Conservation (phyloP, 1,284 basidiomycete genomes). For the Thelephora terrestris region DNA sequence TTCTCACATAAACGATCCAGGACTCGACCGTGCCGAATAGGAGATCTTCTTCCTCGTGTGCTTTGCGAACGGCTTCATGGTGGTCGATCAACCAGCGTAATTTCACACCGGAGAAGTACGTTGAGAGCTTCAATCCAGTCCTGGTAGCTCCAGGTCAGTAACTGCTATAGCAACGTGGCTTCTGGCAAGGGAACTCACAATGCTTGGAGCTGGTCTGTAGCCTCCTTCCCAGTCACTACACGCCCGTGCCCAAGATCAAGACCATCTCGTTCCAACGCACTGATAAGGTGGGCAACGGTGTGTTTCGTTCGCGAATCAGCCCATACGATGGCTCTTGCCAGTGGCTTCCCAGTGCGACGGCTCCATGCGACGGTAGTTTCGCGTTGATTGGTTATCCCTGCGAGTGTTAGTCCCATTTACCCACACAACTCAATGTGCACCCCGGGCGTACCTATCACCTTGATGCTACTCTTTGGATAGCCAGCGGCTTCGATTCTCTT, state of each 20-base stretch:
- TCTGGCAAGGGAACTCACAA: constrained; percentile 39
- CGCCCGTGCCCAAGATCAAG: constrained; percentile 62
- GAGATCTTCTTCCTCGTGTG: constrained; percentile 77
- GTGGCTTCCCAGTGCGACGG: constrained; percentile 76
- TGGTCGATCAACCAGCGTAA: constrained; percentile 96
- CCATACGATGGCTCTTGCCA: constrained; percentile 94
- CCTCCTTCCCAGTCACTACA: constrained; percentile 64
- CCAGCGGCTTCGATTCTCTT: constrained; percentile 67
- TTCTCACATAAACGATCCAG: constrained; percentile 85
- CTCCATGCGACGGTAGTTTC: constrained; percentile 97
- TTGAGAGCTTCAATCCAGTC: constrained; percentile 88
- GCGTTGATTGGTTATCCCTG: constrained; percentile 95
- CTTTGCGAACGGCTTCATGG: constrained; percentile 67
- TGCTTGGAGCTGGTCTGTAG: constrained; percentile 52
- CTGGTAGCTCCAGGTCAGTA: constrained; percentile 26
- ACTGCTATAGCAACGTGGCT: background rate
- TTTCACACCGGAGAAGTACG: constrained; percentile 96
- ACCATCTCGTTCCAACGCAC: constrained; percentile 64
- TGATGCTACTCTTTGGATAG: constrained; percentile 72
- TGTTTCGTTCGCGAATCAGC: constrained; percentile 87
- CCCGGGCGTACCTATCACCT: constrained; percentile 74
- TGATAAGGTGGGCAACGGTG: constrained; percentile 71
- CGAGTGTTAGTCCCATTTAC: background rate
- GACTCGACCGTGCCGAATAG: constrained; percentile 94
- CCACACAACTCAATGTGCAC: background rate